A percentile compares a stretch with the other conserved stretches of the same genome.
Evolutionary conservation across 768 basidiomycete species (phyloP).

Genomic region (Pilatotrama ljubarskyi): DNA sequence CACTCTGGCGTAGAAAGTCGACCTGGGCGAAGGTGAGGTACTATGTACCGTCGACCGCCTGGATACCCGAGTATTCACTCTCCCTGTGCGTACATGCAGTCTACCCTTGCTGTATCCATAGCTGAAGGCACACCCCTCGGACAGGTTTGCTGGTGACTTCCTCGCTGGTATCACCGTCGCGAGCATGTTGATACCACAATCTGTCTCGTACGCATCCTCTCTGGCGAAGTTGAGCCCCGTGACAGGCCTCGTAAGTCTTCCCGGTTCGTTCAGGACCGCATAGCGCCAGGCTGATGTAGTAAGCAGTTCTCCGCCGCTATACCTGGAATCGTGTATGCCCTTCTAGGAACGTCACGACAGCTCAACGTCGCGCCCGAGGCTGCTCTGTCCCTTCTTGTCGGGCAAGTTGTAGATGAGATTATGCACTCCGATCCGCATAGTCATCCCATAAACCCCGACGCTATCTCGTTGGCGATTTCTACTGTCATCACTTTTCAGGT

Average conservation of each 20-base stretch:
- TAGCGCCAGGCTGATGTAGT: neutral
- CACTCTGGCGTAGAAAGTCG: conserved; percentile 19
- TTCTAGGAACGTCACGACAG: conserved; percentile 84
- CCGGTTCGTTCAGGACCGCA: neutral
- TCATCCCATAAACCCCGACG: conserved; percentile 43
- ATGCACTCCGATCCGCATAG: conserved; percentile 39
- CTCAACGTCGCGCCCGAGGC: conserved; percentile 90
- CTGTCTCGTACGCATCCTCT: conserved; percentile 89
- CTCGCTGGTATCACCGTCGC: conserved; percentile 85
- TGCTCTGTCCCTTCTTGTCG: conserved; percentile 81
- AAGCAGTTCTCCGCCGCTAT: conserved; percentile 79
- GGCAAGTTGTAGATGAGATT: conserved; percentile 78
- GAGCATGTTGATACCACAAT: conserved; percentile 81
- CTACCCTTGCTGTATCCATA: neutral
- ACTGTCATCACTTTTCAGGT: conserved; percentile 87
- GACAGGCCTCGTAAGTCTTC: conserved; percentile 69
- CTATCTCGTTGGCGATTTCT: conserved; percentile 64
- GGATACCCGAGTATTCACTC: conserved; percentile 77
- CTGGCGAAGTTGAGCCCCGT: conserved; percentile 84
- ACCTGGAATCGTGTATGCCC: conserved; percentile 84
- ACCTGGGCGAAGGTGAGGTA: conserved; percentile 56
- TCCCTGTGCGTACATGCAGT: conserved; percentile 46
- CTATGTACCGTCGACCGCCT: conserved; percentile 74
- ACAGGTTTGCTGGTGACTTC: conserved; percentile 66
- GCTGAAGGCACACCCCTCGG: conserved; percentile 2